Conservation (phyloP, 2,329 filamentous ascomycete genomes). For the Sporothrix luriei region DNA sequence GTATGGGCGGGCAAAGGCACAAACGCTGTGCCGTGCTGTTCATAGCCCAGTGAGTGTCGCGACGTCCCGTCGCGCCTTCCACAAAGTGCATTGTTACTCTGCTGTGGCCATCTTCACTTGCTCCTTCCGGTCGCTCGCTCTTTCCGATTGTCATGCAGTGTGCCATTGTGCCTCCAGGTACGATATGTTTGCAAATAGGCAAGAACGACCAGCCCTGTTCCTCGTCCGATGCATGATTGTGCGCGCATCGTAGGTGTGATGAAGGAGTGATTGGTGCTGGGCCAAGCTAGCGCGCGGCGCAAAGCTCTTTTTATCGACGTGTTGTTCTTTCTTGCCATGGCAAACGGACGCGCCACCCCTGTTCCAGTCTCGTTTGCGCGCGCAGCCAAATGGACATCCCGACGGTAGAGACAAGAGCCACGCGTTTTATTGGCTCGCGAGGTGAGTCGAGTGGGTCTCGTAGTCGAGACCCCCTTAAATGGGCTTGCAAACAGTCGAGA, state of each 20-base stretch:
- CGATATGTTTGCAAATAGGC: not conserved
- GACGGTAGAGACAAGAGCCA: conserved; percentile 21
- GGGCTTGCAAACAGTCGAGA: conserved; percentile 11
- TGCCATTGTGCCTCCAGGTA: conserved; percentile 13
- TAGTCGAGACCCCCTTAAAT: conserved; percentile 10
- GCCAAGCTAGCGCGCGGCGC: not conserved
- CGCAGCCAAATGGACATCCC: conserved; percentile 24
- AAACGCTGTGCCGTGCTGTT: conserved; percentile 6
- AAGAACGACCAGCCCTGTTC: conserved; percentile 13
- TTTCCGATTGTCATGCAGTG: conserved; percentile 13
- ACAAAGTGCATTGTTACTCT: not conserved
- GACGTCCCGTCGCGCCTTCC: conserved; percentile 3
- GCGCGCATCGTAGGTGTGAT: not conserved
- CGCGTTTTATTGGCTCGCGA: conserved; percentile 24
- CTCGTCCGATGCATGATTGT: not conserved
- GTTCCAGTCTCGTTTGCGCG: not conserved
- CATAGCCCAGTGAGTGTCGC: not conserved
- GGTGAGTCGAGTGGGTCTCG: not conserved
- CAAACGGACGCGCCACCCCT: conserved; percentile 19
- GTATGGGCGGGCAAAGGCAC: not conserved
- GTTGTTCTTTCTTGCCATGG: not conserved
- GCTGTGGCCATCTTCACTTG: not conserved
- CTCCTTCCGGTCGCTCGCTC: conserved; percentile 10
- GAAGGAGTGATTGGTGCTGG: conserved; percentile 6
- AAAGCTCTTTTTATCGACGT: not conserved